A percentile compares a stretch with the other conserved stretches of the same genome.
Conservation (phyloP, 768 basidiomycete genomes). For the Collybia sp. region DNA sequence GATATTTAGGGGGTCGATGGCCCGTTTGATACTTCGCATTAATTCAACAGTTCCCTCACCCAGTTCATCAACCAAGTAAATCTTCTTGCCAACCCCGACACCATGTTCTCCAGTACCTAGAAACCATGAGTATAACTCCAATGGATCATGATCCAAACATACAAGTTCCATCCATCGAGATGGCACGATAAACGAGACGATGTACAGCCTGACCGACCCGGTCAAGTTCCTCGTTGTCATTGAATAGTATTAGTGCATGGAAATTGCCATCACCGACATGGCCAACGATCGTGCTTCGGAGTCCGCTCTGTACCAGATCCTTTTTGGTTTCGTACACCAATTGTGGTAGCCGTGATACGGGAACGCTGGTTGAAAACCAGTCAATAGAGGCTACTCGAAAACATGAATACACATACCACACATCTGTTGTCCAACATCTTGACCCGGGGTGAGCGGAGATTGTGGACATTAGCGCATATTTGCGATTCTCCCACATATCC, state of each 20-base stretch:
- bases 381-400: no score
- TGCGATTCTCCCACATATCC: constrained; percentile 80
- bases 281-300: constrained; percentile 69
- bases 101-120: constrained; percentile 85
- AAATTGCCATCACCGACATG: constrained; percentile 76
- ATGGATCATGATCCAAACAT: constrained; percentile 15
- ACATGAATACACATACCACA: constrained; percentile 51
- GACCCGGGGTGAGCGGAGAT: constrained; percentile 58
- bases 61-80: constrained; percentile 80
- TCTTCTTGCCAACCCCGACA: constrained; percentile 81
- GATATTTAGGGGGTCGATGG: constrained; percentile 75
- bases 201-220: constrained; percentile 57
- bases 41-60: constrained; percentile 77
- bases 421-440: constrained; percentile 84
- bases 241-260: constrained; percentile 54
- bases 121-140: neutral
- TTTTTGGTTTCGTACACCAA: constrained; percentile 75
- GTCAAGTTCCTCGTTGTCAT: constrained; percentile 52
- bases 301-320: constrained; percentile 57
- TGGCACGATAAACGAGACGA: constrained; percentile 66
- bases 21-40: constrained; percentile 81
- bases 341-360: constrained; percentile 64
- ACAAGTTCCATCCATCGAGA: constrained; percentile 77
- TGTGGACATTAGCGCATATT: constrained; percentile 75
- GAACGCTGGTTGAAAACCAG: constrained; percentile 39